Evolutionary conservation across 345 rosid species (phyloP).

Genomic region (Sonneratia alba): DNA sequence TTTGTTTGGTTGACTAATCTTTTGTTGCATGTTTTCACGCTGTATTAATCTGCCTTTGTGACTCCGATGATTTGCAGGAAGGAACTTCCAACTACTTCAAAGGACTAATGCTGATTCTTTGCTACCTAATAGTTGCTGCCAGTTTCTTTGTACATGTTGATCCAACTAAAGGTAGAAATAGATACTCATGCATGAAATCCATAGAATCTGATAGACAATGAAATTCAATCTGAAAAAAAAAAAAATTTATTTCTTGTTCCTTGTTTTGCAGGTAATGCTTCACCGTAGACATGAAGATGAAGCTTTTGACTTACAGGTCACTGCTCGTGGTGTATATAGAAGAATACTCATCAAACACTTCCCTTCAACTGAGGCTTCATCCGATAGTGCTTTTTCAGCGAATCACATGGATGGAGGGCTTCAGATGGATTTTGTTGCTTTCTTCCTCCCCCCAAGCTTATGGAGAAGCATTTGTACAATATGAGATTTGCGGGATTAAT

Average conservation of each 20-base stretch:
- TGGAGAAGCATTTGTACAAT: no score
- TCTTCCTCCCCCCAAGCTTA: background rate
- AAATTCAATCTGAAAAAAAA: background rate
- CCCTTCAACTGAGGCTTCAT: background rate
- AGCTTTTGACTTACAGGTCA: background rate
- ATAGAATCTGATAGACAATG: background rate
- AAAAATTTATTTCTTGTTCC: background rate
- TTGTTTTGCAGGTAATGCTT: background rate
- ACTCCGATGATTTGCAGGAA: constrained; percentile 11
- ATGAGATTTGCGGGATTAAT: no score
- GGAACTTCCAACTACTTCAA: constrained; percentile 23
- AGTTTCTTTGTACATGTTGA: constrained; percentile 23
- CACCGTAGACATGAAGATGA: background rate
- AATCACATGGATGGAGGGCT: background rate
- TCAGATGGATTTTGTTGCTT: background rate
- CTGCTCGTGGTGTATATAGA: background rate
- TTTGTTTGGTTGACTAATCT: background rate
- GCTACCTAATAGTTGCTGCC: constrained; percentile 16
- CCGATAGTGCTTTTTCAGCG: background rate
- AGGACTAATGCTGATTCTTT: constrained; percentile 17
- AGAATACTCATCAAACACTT: background rate
- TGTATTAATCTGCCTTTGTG: background rate
- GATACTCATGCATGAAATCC: background rate
- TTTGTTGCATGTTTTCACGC: no score
- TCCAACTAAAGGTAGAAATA: constrained; percentile 9